Base-by-base conservation (phyloP, 1,284 basidiomycete species). In the Pseudozyma sp. region DNA sequence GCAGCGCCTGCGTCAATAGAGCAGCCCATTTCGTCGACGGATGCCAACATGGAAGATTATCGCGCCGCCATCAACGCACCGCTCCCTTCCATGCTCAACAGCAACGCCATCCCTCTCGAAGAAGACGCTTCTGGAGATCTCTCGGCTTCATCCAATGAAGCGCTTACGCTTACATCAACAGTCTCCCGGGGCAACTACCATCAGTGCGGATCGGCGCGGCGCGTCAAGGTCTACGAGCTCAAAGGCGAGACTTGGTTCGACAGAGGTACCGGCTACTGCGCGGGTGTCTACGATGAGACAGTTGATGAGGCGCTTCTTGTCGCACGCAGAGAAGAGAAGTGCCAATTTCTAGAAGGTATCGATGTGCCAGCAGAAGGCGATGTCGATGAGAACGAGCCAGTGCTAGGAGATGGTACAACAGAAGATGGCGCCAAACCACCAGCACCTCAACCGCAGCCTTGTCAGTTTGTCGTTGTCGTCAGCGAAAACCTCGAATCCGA, bases 161-260 rank as follows among this genome's bases (percentile, higher is more conserved):
- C 73, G n/a, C 69, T 78, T 39, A 73, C 77, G 3, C 69, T 76
- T 35, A 76, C 82, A 19, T 79, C 81, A 21, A 83, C 82, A 21
- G 76, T 82, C 8, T 76, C 80, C 1, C 65, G 83, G 11, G 83
- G 83, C 19, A 60, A 63, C 39, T 85, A 76, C 43, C 83, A 85
- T 48, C 83, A 85, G 45, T 85, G 83, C 54, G 83, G 83, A 25
- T 82, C 82, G 3, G 83, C 82, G 12, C 70, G 83, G 16, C 65
- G 83, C 5, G 83, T 84, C 56, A 84, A 84, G 50, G 77, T 84
- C 34, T 84, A 84, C 64, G 79, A 80, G 59, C 74, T 84, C 38
- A 70, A 82, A 57, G 78, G 76, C 40, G 82, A 84, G 34, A 78
- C 68, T 8, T 84, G 83, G 83, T 70, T 69, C 50, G 83, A 84